These are phyloP conservation scores for Penicillium riverlandense DNA, from an alignment of 495 filamentous ascomycete genomes.

Conservation along the genomic window DNA sequence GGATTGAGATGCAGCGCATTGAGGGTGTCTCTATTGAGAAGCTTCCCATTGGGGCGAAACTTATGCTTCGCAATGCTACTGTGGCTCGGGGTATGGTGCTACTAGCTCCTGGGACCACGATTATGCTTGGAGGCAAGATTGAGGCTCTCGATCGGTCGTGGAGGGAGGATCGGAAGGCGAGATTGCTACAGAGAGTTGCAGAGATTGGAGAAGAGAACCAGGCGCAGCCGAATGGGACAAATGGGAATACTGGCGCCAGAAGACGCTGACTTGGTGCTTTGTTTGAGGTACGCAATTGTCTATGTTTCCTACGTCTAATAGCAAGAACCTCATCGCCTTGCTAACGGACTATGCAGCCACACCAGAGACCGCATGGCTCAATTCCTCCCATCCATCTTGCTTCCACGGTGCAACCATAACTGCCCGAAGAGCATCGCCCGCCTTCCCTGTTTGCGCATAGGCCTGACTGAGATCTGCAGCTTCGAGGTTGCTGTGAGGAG, in stretches of 20 bases:
- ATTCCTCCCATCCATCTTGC: slow-evolving; percentile 53
- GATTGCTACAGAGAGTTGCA: slow-evolving; percentile 54
- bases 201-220: slow-evolving; percentile 8
- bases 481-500: slow-evolving; percentile 60
- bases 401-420: slow-evolving; percentile 80
- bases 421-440: slow-evolving; percentile 66
- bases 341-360: slow-evolving; percentile 6
- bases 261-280: neutral
- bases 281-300: slow-evolving; percentile 5
- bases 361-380: slow-evolving; percentile 23
- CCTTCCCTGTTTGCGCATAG: slow-evolving; percentile 67
- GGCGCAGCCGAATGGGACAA: neutral
- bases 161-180: slow-evolving; percentile 63
- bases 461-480: slow-evolving; percentile 64
- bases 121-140: slow-evolving; percentile 79
- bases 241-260: neutral
- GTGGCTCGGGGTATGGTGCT: slow-evolving; percentile 75
- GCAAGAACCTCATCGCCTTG: neutral
- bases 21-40: slow-evolving; percentile 55
- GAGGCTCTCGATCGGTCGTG: slow-evolving; percentile 72
- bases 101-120: slow-evolving; percentile 56
- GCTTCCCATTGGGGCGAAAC: slow-evolving; percentile 72
- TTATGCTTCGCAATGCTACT: slow-evolving; percentile 57
- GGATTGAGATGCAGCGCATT: slow-evolving; percentile 62
- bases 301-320: neutral